These are phyloP conservation scores for Ceratocystis destructans DNA, from an alignment of 2,329 filamentous ascomycete genomes.

Conservation along the genomic window DNA sequence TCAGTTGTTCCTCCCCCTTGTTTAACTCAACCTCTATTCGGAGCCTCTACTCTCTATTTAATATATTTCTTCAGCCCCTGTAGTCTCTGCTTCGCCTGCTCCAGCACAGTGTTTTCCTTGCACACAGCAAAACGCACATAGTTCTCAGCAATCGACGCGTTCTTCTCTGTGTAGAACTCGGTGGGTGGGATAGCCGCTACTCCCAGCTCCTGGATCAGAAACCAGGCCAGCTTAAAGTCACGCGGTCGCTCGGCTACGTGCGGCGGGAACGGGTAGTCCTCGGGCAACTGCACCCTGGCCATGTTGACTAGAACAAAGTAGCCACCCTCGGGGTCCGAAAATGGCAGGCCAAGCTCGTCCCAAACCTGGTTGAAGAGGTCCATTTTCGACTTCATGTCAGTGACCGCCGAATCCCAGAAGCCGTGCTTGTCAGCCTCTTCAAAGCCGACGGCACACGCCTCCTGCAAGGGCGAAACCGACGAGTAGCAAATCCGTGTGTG, in stretches of 20 bases:
- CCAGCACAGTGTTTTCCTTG: slow-evolving; percentile 77
- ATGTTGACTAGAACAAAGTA: slow-evolving; percentile 97
- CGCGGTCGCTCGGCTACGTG: slow-evolving; percentile 76
- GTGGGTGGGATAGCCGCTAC: slow-evolving; percentile 93
- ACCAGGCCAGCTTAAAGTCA: slow-evolving; percentile 93
- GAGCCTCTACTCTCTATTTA: neutral
- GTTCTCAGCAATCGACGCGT: slow-evolving; percentile 76
- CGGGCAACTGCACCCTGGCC: slow-evolving; percentile 69
- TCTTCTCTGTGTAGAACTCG: slow-evolving; percentile 84
- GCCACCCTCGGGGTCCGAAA: slow-evolving; percentile 86
- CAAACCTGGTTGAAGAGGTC: slow-evolving; percentile 72
- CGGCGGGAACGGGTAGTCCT: slow-evolving; percentile 72
- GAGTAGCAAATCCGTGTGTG: slow-evolving; percentile 96
- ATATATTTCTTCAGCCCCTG: slow-evolving; percentile 62
- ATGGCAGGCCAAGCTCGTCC: slow-evolving; percentile 60
- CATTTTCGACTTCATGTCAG: slow-evolving; percentile 84
- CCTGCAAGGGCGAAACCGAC: slow-evolving; percentile 83
- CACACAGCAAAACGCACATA: slow-evolving; percentile 94
- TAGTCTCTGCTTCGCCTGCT: slow-evolving; percentile 62
- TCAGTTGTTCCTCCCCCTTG: neutral
- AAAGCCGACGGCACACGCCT: slow-evolving; percentile 86
- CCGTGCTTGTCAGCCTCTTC: slow-evolving; percentile 72
- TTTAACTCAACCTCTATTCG: neutral
- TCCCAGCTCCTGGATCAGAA: slow-evolving; percentile 89
- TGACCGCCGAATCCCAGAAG: slow-evolving; percentile 76